These are phyloP conservation scores for Rhizophagus sp. DNA, from an alignment of 192 early-diverging fungal genomes.

Conservation along the genomic window DNA sequence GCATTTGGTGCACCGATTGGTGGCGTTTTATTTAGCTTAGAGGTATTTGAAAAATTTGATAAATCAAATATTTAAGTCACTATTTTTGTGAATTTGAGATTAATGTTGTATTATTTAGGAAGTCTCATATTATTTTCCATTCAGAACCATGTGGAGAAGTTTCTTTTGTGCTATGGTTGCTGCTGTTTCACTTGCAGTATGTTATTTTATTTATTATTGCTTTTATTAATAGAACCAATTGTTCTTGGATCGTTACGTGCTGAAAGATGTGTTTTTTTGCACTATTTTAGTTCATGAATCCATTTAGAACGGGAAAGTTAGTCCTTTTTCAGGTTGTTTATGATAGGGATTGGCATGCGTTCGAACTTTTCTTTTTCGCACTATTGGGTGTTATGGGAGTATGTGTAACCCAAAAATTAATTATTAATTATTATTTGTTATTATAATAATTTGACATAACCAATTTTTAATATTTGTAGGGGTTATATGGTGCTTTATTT, in stretches of 20 bases:
- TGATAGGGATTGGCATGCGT: conserved; percentile 86
- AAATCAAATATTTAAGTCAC: neutral
- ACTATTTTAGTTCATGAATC: conserved; percentile 68
- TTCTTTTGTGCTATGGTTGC: conserved; percentile 94
- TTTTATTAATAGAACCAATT: neutral
- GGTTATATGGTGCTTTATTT: conserved; percentile 82
- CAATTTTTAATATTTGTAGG: conserved; percentile 46
- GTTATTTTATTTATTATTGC: neutral
- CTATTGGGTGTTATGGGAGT: conserved; percentile 82
- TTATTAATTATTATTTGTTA: neutral
- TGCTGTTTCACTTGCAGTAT: conserved; percentile 77
- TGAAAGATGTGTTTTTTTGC: neutral
- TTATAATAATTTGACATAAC: neutral
- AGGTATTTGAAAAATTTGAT: conserved; percentile 52
- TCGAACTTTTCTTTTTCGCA: conserved; percentile 88
- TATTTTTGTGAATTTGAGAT: no score
- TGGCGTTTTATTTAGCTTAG: conserved; percentile 91
- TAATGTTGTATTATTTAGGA: conserved; percentile 44
- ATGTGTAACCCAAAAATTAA: conserved; percentile 19
- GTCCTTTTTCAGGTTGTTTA: conserved; percentile 89
- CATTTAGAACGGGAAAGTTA: conserved; percentile 82
- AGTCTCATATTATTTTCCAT: conserved; percentile 90
- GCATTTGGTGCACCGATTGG: conserved; percentile 98
- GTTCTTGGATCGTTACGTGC: neutral
- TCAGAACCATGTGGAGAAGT: conserved; percentile 92